Evolutionary conservation across 164 flowering plant genomes (phyloP).

Genomic region (Amborella trichopoda): DNA sequence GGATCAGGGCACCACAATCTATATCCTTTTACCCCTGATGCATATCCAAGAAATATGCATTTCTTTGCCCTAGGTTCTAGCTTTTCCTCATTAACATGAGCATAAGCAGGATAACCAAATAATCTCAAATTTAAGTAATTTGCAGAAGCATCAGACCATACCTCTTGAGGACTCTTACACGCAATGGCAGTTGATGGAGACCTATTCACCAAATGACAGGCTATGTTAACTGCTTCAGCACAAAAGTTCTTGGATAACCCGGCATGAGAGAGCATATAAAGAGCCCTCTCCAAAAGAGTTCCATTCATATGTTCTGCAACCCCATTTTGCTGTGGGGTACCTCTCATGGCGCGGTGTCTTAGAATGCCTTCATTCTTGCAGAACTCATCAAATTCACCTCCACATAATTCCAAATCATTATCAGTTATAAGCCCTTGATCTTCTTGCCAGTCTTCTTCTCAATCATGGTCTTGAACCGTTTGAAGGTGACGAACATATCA

Average conservation of each 20-base stretch:
- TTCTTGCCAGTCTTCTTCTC: conserved; percentile 3
- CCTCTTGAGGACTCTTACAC: background rate
- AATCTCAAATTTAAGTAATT: conserved; percentile 3
- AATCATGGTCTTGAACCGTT: background rate
- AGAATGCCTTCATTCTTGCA: conserved; percentile 3
- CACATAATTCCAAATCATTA: background rate
- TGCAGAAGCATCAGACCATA: background rate
- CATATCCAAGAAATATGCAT: conserved; percentile 2
- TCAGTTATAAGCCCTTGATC: background rate
- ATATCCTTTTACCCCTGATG: conserved; percentile 2
- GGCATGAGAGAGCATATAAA: background rate
- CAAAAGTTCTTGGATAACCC: background rate
- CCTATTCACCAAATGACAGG: background rate
- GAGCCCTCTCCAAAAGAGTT: background rate
- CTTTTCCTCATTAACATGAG: conserved; percentile 3
- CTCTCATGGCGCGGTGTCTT: background rate
- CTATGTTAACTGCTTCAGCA: background rate
- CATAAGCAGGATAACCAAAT: conserved; percentile 4
- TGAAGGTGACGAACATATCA: background rate
- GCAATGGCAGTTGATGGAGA: background rate
- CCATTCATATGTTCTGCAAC: conserved; percentile 3
- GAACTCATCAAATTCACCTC: background rate
- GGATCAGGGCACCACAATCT: conserved; percentile 1
- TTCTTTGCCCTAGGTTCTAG: conserved; percentile 1
- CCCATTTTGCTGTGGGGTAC: conserved; percentile 8